Evolutionary conservation across 1,139 yeast species (phyloP), one percentile per base, ranked within the genome.

Genomic region (Yamadazyma blattariae): DNA sequence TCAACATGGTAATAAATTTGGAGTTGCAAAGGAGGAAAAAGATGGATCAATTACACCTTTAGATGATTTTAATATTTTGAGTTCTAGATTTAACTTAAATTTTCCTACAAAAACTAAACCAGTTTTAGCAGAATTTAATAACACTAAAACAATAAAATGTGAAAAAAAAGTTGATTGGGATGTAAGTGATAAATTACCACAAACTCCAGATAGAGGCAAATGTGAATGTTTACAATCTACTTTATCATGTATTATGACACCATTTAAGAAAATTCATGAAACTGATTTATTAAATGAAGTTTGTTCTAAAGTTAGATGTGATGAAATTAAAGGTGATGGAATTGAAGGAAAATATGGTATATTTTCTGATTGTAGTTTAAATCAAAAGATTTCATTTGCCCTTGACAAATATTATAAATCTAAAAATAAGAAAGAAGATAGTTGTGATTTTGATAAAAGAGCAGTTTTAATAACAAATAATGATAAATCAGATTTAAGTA

Each of bases 171-270:
- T 40, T 5, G 34, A 42, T 11, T 76, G 81, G 80, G 54, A 61
- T 29, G 78, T 72, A 1, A 61, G 74, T 8, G 48, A 51, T 9
- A 45, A 42, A 1, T 50, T 79, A 24, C 88, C 89, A 1, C 71
- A 64, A 4, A 61, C 74, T 0, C 89, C 89, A 7, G 70, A 77
- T 45, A 44, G 56, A 4, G 65, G 61, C 2, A 70, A 71, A 42
- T 82, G 89, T 56, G 70, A 67, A 30, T 81, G 88, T 50, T 57
- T 79, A 40, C 73, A 73, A 50, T 53, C 68, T 7, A 55, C 72
- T 1, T 56, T 78, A 29, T 61, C 74, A 3, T 82, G 88, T 52
- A 63, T 71, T 25, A 59, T 73, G 12, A 50, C 62, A 15, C 66
- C 75, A 0, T 55, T 54, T 30, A 56, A 52, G 6, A 52, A 52